A percentile compares a stretch with the other conserved stretches of the same genome.
Conservation (phyloP, 331 rosid species). For the Pyracantha coccinea region DNA sequence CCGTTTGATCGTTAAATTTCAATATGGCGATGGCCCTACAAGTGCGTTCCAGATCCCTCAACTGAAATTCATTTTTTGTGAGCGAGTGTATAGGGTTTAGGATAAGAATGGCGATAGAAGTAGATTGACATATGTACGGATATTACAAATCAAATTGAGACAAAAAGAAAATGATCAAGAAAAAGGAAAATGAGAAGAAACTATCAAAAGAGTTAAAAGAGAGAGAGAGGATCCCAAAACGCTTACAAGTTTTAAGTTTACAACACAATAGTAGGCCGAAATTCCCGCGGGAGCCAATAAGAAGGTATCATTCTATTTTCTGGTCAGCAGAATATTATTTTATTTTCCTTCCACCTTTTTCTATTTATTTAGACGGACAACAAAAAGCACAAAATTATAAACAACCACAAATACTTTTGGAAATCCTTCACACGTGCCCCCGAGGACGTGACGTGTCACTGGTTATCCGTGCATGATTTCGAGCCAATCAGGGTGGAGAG, state of each 20-base stretch:
- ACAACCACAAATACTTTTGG: neutral
- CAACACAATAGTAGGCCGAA: conserved; percentile 22
- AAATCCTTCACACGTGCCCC: conserved; percentile 1
- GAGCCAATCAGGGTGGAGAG: too few relatives aligned
- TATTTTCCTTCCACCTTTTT: neutral
- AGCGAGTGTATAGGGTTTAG: too few relatives aligned
- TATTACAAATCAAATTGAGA: neutral
- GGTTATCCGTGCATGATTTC: too few relatives aligned
- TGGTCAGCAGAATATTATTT: too few relatives aligned
- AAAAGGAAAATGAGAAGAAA: neutral
- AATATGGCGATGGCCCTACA: too few relatives aligned
- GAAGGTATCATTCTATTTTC: neutral
- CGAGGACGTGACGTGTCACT: neutral
- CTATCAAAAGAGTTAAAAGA: neutral
- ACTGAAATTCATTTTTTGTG: too few relatives aligned
- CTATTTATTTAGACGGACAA: neutral
- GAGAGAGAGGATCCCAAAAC: neutral
- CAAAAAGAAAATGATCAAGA: neutral
- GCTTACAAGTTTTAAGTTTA: neutral
- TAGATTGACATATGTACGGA: too few relatives aligned
- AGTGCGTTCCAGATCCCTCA: too few relatives aligned
- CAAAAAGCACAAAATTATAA: conserved; percentile 13
- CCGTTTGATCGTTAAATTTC: too few relatives aligned
- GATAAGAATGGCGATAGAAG: too few relatives aligned
- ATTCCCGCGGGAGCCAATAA: too few relatives aligned